Evolutionary conservation across 108 stramenopile genomes (phyloP).

Genomic region (Skeletonema menzelii): DNA sequence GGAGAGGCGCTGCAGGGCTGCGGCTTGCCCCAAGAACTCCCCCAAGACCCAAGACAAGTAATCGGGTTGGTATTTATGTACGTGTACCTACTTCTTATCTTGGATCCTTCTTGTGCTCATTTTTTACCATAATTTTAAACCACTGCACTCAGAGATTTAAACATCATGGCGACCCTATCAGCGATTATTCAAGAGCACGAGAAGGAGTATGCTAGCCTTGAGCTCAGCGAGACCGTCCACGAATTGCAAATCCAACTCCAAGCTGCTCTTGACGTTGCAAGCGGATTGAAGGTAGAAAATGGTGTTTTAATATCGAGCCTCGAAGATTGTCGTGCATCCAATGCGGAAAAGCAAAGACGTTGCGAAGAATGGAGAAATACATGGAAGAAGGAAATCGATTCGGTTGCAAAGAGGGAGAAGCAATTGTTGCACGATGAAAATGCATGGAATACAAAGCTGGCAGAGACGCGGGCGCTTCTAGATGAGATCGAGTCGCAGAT

Average conservation of each 20-base stretch:
- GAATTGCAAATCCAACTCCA: conserved; percentile 18
- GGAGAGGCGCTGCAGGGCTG: too few relatives aligned
- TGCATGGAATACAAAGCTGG: conserved; percentile 16
- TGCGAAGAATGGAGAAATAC: conserved; percentile 23
- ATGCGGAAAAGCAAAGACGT: conserved; percentile 1
- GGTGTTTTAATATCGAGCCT: conserved; percentile 2
- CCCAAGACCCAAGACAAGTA: not conserved
- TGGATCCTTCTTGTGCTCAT: too few relatives aligned
- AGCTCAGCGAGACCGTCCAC: not conserved
- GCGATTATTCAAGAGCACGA: not conserved
- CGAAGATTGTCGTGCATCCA: conserved; percentile 4
- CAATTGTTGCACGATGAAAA: conserved; percentile 18
- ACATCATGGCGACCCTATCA: not conserved
- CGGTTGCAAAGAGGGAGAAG: conserved; percentile 18
- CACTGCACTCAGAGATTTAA: too few relatives aligned
- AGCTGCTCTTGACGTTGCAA: conserved; percentile 9
- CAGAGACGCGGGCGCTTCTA: conserved; percentile 14
- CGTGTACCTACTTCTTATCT: too few relatives aligned
- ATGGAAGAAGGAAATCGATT: conserved; percentile 40
- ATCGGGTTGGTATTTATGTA: not conserved
- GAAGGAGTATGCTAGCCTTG: not conserved
- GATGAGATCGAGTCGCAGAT: conserved; percentile 3
- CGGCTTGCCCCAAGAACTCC: not conserved
- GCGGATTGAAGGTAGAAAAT: conserved; percentile 26
- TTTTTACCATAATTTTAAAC: too few relatives aligned